phyloP scores from a whole-genome alignment of 1,139 yeast genomes.

The Blastobotrys buckinghamii region DNA sequence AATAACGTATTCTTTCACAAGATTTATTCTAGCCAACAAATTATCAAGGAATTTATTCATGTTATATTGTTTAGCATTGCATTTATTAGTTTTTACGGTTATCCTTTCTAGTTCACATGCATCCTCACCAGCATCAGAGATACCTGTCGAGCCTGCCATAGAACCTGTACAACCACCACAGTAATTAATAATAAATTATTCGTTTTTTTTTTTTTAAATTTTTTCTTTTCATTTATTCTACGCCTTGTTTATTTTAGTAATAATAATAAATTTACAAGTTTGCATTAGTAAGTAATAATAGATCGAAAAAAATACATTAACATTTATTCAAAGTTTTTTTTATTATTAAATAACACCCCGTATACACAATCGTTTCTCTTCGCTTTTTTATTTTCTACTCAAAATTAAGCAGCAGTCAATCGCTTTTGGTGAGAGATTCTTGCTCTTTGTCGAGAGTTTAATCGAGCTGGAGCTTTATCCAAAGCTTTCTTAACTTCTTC shows the following conservation, averaged over 20 bases:
- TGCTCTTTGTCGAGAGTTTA: slow-evolving; percentile 89
- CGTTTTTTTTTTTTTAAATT: not conserved
- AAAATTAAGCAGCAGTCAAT: slow-evolving; percentile 37
- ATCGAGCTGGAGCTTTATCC: slow-evolving; percentile 71
- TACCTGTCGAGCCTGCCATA: slow-evolving; percentile 1
- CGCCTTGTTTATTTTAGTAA: no score
- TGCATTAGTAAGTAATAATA: not conserved
- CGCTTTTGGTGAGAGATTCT: slow-evolving; percentile 83
- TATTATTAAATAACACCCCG: no score
- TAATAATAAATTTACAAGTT: not conserved
- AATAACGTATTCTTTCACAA: slow-evolving; percentile 66
- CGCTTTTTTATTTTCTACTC: no score
- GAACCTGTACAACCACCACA: slow-evolving; percentile 5
- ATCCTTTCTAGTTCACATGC: slow-evolving; percentile 11
- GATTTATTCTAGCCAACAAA: slow-evolving; percentile 68
- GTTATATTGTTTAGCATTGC: slow-evolving; percentile 68
- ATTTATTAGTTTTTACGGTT: slow-evolving; percentile 62
- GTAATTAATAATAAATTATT: not conserved
- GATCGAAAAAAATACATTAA: not conserved
- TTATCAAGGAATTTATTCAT: slow-evolving; percentile 68
- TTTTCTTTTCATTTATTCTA: no score
- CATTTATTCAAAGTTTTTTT: not conserved
- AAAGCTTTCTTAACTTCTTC: slow-evolving; percentile 92
- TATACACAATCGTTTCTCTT: not conserved
- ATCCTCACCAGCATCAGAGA: not conserved